Evolutionary conservation across 805 yeast species (phyloP).

Genomic region (Pichia kluyveri): DNA sequence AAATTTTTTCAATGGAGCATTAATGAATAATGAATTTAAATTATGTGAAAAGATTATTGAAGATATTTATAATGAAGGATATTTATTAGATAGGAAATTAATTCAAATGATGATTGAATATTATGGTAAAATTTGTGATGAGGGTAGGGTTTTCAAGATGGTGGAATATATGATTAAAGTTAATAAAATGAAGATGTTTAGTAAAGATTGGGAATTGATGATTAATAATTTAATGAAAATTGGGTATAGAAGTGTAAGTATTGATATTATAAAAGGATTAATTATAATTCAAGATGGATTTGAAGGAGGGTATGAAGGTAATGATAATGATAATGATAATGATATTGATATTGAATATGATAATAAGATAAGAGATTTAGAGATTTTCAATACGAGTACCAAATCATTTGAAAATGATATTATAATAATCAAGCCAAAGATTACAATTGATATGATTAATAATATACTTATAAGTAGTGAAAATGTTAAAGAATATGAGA

Average conservation of each 20-base stretch:
- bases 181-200: slow-evolving; percentile 9
- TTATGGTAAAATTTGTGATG: slow-evolving; percentile 7
- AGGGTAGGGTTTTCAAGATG: slow-evolving; percentile 12
- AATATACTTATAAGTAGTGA: neutral
- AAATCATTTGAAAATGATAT: neutral
- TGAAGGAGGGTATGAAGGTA: slow-evolving; percentile 10
- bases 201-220: slow-evolving; percentile 10
- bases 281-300: slow-evolving; percentile 12
- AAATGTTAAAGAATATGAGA: neutral
- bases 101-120: slow-evolving; percentile 9
- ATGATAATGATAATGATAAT: slow-evolving; percentile 1
- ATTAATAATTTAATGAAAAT: slow-evolving; percentile 11
- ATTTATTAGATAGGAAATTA: slow-evolving; percentile 15
- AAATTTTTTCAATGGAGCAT: slow-evolving; percentile 11
- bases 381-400: neutral
- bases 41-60: slow-evolving; percentile 10
- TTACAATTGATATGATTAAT: neutral
- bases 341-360: neutral
- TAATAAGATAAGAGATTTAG: neutral
- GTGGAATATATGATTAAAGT: slow-evolving; percentile 15
- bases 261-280: slow-evolving; percentile 15
- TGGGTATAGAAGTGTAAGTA: slow-evolving; percentile 11
- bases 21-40: slow-evolving; percentile 10
- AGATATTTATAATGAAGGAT: slow-evolving; percentile 3
- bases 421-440: neutral